Base-by-base conservation (phyloP, 805 yeast genomes). In the Osmozyma mogii region DNA sequence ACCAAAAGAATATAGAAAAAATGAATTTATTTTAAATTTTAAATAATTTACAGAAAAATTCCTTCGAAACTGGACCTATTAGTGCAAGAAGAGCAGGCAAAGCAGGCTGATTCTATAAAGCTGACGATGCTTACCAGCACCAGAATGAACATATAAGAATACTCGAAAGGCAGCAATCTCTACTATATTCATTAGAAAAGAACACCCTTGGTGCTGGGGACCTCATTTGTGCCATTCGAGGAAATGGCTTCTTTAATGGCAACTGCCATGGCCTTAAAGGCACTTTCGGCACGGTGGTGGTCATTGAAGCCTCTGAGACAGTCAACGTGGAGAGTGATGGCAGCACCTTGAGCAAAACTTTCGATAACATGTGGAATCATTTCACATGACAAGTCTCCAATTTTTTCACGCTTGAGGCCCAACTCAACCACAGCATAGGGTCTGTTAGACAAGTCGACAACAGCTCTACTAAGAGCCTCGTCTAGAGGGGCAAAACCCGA, bases 291-390 rank as follows among this genome's bases (percentile, higher is more conserved):
- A 40, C 96, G 68, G 60, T 92, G 98, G 56, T 92, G 98, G 56
- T 92, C 98, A 56, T 92, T 92, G 54, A 73, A 74, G 1, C 98
- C 98, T 43, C 96, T 69, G 34, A 92, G 51, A 54, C 95, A 84
- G 58, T 92, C 98, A 20, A 92, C 95, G 50, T 92, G 98, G 49
- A 92, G 50, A 1, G 98, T 92, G 31, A 92, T 70, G 36, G 81
- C 80, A 1, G 96, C 95, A 23, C 83, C 84, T 47, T 82, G 84
- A 3, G 97, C 96, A 64, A 92, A 92, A 45, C 94, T 80, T 56
- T 87, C 95, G 38, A 92, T 53, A 27, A 92, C 88, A 55, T 92
- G 98, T n/a, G 96, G 96, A 40, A 92, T 81, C 98, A 92, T 92
- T 61, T 92, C 98, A 48, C 92, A 75, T 21, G 87, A 75, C 30